Conservation (phyloP, 2,329 filamentous ascomycete species). For the Fusarium pininemorale region DNA sequence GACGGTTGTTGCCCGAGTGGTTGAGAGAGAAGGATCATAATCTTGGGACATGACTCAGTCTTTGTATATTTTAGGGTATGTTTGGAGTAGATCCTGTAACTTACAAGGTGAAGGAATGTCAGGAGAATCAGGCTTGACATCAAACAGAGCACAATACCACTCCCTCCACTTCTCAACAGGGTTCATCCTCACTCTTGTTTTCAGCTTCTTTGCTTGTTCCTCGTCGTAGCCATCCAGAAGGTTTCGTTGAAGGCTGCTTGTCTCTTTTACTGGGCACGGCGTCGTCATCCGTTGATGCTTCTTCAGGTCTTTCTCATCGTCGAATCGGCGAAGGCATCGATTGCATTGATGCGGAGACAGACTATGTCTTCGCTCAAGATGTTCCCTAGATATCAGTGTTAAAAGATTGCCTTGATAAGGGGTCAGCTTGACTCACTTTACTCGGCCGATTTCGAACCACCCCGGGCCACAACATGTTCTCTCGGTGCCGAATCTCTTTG, state of each 20-base stretch:
- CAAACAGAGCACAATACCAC: slow-evolving; percentile 33
- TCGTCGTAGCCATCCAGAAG: slow-evolving; percentile 37
- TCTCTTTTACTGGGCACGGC: slow-evolving; percentile 34
- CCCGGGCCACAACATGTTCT: slow-evolving; percentile 40
- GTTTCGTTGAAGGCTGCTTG: slow-evolving; percentile 8
- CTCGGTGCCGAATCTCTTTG: slow-evolving; percentile 33
- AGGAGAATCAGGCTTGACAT: slow-evolving; percentile 20
- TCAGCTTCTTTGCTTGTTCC: slow-evolving; percentile 34
- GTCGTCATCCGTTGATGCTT: slow-evolving; percentile 30
- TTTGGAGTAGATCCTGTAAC: neutral
- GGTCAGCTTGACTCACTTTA: slow-evolving; percentile 35
- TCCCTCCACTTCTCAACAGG: slow-evolving; percentile 31
- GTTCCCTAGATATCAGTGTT: slow-evolving; percentile 29
- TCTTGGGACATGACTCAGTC: slow-evolving; percentile 1
- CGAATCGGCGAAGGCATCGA: slow-evolving; percentile 32
- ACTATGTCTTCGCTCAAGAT: slow-evolving; percentile 35
- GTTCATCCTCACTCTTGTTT: slow-evolving; percentile 4
- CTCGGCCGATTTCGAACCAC: slow-evolving; percentile 32
- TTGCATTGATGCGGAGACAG: slow-evolving; percentile 32
- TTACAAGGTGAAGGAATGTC: slow-evolving; percentile 40
- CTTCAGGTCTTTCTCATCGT: slow-evolving; percentile 30
- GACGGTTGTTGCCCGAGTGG: neutral
- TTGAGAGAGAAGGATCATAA: slow-evolving; percentile 6
- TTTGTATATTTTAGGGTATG: neutral
- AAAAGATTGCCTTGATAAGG: neutral